A percentile compares a stretch with the other conserved stretches of the same genome.
These are phyloP conservation scores for Globisporangium splendens DNA, from an alignment of 352 stramenopile species.

Conservation along the genomic window DNA sequence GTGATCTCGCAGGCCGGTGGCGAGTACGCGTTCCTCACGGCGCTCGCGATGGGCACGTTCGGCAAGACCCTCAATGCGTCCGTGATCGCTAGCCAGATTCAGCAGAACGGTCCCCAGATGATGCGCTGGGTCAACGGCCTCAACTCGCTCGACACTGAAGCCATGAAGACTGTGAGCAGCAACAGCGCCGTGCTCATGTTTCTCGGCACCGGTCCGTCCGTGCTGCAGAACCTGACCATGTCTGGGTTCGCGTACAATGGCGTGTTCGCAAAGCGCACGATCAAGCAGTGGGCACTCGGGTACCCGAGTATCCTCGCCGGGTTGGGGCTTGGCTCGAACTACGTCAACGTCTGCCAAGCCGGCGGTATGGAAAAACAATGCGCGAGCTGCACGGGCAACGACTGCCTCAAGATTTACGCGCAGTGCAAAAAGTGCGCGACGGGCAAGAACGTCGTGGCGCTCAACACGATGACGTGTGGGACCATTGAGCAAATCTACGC, in stretches of 20 bases:
- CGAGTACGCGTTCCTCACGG: conserved; percentile 49
- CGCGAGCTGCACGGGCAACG: conserved; percentile 28
- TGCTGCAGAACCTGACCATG: conserved; percentile 43
- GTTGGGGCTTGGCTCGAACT: conserved; percentile 49
- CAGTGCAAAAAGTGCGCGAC: conserved; percentile 36
- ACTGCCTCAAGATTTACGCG: conserved; percentile 29
- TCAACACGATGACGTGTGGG: conserved; percentile 42
- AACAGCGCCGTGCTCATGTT: conserved; percentile 43
- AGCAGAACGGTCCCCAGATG: conserved; percentile 45
- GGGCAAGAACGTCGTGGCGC: conserved; percentile 31
- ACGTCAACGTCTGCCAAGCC: conserved; percentile 40
- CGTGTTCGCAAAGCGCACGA: conserved; percentile 51
- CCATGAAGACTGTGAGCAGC: conserved; percentile 54
- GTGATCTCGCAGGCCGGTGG: conserved; percentile 58
- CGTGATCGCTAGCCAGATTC: conserved; percentile 24
- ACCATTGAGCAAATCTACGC: conserved; percentile 41
- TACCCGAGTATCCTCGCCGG: conserved; percentile 71
- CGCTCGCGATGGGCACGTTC: conserved; percentile 47
- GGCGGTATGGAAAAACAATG: conserved; percentile 40
- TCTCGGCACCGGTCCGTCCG: conserved; percentile 19
- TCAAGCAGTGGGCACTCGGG: conserved; percentile 63
- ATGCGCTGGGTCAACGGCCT: conserved; percentile 76
- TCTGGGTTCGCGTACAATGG: conserved; percentile 75
- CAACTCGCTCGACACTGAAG: conserved; percentile 66
- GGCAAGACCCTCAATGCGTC: conserved; percentile 17